These are phyloP conservation scores for Lachnellula willkommii DNA, from an alignment of 2,329 filamentous ascomycete genomes.

Conservation along the genomic window DNA sequence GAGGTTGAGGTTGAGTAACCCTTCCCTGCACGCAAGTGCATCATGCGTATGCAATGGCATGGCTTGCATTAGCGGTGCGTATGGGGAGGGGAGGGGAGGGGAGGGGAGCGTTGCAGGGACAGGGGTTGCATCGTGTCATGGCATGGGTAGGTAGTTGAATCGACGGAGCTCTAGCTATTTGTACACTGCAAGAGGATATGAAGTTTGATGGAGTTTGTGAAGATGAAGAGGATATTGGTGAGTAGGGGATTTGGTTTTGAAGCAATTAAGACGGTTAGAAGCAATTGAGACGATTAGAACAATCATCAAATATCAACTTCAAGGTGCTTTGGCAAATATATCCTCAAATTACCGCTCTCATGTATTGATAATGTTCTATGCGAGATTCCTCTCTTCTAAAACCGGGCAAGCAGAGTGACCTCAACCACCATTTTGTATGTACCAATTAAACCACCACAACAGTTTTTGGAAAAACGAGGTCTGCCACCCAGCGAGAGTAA, in stretches of 20 bases:
- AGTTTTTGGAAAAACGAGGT: background rate
- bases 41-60: constrained; percentile 1
- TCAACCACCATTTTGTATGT: constrained; percentile 3
- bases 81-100: constrained; percentile 7
- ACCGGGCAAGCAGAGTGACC: background rate
- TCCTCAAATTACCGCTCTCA: background rate
- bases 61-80: constrained; percentile 1
- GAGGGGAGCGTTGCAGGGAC: background rate
- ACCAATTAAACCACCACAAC: background rate
- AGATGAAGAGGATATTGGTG: no score
- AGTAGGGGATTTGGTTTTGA: background rate
- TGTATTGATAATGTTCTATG: constrained; percentile 10
- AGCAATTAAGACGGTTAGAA: background rate
- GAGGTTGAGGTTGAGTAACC: constrained; percentile 3
- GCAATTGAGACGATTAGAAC: background rate
- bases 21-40: background rate
- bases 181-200: no score
- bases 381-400: constrained; percentile 3
- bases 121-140: background rate
- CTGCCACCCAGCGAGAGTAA: background rate
- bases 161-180: no score
- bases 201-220: no score
- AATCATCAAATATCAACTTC: background rate
- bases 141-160: background rate
- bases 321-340: background rate